Evolutionary conservation across 108 stramenopile genomes (phyloP), one percentile per base, ranked within the genome.

Genomic region (Nitzschia palea): DNA sequence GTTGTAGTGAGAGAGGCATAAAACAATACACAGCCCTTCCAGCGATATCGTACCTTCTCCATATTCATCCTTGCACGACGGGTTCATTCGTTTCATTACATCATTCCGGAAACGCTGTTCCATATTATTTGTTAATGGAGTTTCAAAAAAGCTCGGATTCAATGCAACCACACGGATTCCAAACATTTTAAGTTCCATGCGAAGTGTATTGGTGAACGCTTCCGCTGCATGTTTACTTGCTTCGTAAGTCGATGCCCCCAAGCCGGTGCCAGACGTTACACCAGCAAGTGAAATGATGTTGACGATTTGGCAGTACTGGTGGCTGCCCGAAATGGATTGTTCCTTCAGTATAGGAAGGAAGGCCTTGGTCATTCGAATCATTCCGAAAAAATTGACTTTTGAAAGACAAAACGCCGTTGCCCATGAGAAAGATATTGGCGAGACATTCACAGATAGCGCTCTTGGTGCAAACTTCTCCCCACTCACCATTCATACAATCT

Each of bases 321-420:
- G 33, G 27, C n/a, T 20, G 6, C 33, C 27, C 5, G 36, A n/a
- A 50, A 35, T 35, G 18, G 72, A 58, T 64, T 73, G 72, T 15
- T 48, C 2, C 48, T 80, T 80, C n/a, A 82, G 34, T 28, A 82
- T 50, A 27, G 85, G 81, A 2, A 78, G 48, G 36, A 82, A 76
- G 3, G 85, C 76, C 45, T 86, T 82, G 32, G 55, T 48, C 27
- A 67, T 70, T 0, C 80, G 68, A 62, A 86, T 55, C 12, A 56
- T 55, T 22, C 81, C 81, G 63, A 62, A 82, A 59, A 43, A 86
- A 34, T 86, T 86, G 4, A 86, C 85, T 64, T 40, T 26, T 18
- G n/a, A n/a, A n/a, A n/a, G n/a, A n/a, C n/a, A n/a, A n/a, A n/a
- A n/a, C n/a, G n/a, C n/a, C n/a, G n/a, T n/a, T n/a, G n/a, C n/a